Conservation (phyloP, 1,139 yeast genomes). For the Suhomyces atakaporum region DNA sequence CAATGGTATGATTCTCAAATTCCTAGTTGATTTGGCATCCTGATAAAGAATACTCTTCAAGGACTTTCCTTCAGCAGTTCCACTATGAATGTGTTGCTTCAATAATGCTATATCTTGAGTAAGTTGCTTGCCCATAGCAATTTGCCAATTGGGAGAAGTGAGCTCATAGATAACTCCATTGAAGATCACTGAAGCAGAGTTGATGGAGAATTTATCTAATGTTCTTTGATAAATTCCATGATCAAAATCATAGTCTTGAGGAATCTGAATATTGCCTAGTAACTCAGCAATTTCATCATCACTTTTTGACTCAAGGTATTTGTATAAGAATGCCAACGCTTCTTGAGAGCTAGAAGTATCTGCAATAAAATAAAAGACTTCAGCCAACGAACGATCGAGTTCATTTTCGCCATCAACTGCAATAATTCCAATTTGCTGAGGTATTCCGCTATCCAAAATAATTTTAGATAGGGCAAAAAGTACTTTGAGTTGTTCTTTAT, state of each 20-base stretch:
- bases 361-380: constrained; percentile 36
- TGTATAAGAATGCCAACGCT: constrained; percentile 45
- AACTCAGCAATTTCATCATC: constrained; percentile 30
- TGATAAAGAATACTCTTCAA: constrained; percentile 36
- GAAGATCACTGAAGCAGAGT: constrained; percentile 56
- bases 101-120: constrained; percentile 37
- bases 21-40: constrained; percentile 35
- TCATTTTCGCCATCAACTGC: constrained; percentile 51
- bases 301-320: constrained; percentile 31
- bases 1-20: constrained; percentile 36
- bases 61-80: constrained; percentile 20
- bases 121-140: constrained; percentile 40
- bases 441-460: constrained; percentile 58
- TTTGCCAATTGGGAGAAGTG: constrained; percentile 40
- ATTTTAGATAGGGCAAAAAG: constrained; percentile 52
- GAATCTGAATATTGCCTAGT: constrained; percentile 24
- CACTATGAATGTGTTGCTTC: constrained; percentile 26
- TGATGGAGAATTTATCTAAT: constrained; percentile 38
- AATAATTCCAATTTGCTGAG: constrained; percentile 80
- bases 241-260: constrained; percentile 15
- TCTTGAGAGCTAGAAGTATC: constrained; percentile 35
- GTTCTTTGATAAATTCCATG: constrained; percentile 18
- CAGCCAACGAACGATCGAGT: constrained; percentile 32
- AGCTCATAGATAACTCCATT: constrained; percentile 68
- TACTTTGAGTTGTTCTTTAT: constrained; percentile 47